These are phyloP conservation scores for Ceriops zippeliana DNA, from an alignment of 345 rosid genomes.

Conservation along the genomic window DNA sequence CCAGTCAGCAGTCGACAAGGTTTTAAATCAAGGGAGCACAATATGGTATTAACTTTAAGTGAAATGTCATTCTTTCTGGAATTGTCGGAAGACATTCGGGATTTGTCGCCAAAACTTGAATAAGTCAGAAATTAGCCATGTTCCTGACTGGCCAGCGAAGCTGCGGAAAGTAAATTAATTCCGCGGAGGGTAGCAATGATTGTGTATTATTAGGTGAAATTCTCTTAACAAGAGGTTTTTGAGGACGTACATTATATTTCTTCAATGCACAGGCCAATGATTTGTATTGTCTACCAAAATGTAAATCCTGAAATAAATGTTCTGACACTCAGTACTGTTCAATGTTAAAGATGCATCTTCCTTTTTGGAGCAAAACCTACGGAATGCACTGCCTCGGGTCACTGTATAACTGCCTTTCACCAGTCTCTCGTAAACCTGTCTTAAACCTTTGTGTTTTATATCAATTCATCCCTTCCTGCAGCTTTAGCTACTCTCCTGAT, in stretches of 20 bases:
- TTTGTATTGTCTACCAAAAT: neutral
- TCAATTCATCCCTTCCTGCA: neutral
- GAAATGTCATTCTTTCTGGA: slow-evolving; percentile 5
- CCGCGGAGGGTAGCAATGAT: neutral
- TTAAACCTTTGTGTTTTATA: slow-evolving; percentile 9
- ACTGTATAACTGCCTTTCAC: neutral
- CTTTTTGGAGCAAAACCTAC: neutral
- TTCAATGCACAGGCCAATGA: neutral
- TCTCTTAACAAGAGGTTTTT: neutral
- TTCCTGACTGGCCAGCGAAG: neutral
- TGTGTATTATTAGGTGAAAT: neutral
- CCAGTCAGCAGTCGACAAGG: neutral
- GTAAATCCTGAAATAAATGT: neutral
- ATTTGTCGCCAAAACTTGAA: neutral
- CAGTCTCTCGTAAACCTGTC: slow-evolving; percentile 12
- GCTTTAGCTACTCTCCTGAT: slow-evolving; percentile 21
- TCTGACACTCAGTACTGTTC: neutral
- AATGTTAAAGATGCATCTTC: too few relatives aligned
- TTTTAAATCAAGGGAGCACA: slow-evolving; percentile 1
- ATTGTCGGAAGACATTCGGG: neutral
- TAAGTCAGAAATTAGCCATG: neutral
- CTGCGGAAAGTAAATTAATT: neutral
- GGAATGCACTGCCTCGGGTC: slow-evolving; percentile 23
- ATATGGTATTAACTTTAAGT: neutral
- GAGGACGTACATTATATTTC: neutral